phyloP scores from a whole-genome alignment of 352 stramenopile genomes.

The Globisporangium nunn region DNA sequence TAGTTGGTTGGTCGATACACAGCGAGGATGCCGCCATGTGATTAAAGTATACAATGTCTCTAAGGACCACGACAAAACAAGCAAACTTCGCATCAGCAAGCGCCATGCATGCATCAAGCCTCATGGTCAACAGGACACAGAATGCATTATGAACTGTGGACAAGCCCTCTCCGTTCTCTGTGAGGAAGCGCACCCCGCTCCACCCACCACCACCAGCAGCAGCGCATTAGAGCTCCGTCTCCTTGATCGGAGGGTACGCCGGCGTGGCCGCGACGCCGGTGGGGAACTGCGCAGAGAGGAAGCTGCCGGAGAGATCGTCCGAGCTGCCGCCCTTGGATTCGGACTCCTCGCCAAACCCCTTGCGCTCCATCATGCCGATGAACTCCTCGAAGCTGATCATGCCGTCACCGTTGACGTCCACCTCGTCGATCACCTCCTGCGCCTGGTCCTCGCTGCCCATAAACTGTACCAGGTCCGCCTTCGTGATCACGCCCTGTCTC shows the following conservation, averaged over 20 bases:
- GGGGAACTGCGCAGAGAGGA: slow-evolving; percentile 34
- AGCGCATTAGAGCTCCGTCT: slow-evolving; percentile 61
- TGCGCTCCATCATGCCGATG: slow-evolving; percentile 84
- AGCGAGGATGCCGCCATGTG: slow-evolving; percentile 9
- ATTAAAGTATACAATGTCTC: not conserved
- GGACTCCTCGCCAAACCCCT: slow-evolving; percentile 75
- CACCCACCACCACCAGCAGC: not conserved
- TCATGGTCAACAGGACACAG: not conserved
- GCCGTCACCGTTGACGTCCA: slow-evolving; percentile 88
- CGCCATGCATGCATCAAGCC: too few species aligned
- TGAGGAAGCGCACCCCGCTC: not conserved
- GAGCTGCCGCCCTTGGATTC: slow-evolving; percentile 38
- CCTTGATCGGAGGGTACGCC: slow-evolving; percentile 37
- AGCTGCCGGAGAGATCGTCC: slow-evolving; percentile 48
- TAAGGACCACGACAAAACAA: too few species aligned
- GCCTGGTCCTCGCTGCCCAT: slow-evolving; percentile 91
- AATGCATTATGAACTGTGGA: slow-evolving; percentile 1
- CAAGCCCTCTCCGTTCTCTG: not conserved
- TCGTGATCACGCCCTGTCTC: slow-evolving; percentile 80
- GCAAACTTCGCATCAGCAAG: too few species aligned
- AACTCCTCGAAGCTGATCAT: slow-evolving; percentile 93
- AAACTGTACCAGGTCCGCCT: slow-evolving; percentile 86
- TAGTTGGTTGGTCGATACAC: slow-evolving; percentile 34
- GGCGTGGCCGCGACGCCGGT: slow-evolving; percentile 13
- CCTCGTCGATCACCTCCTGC: slow-evolving; percentile 88